Conservation (phyloP, 305 asterid species). For the Rubia tinctorum region DNA sequence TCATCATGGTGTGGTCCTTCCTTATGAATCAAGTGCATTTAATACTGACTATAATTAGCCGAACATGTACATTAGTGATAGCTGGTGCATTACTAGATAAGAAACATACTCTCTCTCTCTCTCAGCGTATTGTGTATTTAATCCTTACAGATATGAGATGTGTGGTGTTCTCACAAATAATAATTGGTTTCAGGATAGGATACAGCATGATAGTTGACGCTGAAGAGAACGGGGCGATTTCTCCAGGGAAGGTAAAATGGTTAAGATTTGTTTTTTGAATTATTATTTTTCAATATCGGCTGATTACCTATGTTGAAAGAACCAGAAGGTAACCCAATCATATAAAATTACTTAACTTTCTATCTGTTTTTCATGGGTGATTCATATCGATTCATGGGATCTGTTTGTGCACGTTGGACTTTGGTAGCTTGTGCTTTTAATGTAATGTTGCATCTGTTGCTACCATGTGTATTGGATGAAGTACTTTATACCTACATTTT, state of each 20-base stretch:
- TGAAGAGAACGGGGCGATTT: constrained; percentile 81
- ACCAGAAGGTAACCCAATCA: background rate
- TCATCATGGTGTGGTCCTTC: too few relatives aligned
- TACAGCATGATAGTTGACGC: constrained; percentile 89
- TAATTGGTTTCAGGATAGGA: constrained; percentile 72
- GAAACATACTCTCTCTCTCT: background rate
- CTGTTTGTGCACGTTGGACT: background rate
- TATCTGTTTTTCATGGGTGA: background rate
- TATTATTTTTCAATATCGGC: background rate
- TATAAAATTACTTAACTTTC: background rate
- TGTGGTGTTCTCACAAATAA: background rate
- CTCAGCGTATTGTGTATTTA: background rate
- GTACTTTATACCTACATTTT: background rate
- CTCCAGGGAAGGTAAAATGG: constrained; percentile 82
- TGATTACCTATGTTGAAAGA: background rate
- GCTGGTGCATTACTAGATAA: background rate
- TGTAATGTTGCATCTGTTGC: background rate
- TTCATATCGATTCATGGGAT: background rate
- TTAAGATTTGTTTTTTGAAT: background rate
- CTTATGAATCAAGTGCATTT: background rate
- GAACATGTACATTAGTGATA: background rate
- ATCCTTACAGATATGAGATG: background rate
- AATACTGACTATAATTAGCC: background rate
- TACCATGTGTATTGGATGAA: background rate
- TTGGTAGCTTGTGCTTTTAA: background rate